Evolutionary conservation across 306 rosid species (phyloP).

Genomic region (Amphicarpaea edgeworthii): DNA sequence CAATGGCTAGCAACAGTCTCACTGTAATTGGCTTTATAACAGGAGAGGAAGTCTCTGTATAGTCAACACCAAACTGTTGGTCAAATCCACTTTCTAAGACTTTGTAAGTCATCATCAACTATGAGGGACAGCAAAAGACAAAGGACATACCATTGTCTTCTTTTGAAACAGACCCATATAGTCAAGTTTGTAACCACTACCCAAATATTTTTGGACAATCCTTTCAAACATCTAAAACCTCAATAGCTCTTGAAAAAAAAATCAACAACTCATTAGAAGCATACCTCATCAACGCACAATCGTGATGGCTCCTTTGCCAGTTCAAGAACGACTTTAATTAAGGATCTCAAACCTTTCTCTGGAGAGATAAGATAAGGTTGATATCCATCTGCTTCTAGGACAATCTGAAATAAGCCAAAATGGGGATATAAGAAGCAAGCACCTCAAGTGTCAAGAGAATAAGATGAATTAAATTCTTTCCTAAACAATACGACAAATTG

Average conservation of each 20-base stretch:
- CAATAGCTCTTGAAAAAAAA: conserved; percentile 29
- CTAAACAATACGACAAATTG: conserved; percentile 9
- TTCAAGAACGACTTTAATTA: conserved; percentile 95
- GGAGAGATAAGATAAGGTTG: conserved; percentile 99
- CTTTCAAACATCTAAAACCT: conserved; percentile 38
- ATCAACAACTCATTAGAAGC: conserved; percentile 30
- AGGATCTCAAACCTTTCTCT: conserved; percentile 97
- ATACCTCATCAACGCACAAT: conserved; percentile 98
- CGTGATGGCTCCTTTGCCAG: conserved; percentile 98
- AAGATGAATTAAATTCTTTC: conserved; percentile 26
- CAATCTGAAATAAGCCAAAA: conserved; percentile 65
- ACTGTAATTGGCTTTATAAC: too few species aligned
- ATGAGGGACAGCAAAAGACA: conserved; percentile 1
- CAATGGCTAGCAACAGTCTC: too few species aligned
- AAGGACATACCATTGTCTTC: conserved; percentile 3
- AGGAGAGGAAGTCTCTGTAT: too few species aligned
- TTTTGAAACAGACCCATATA: conserved; percentile 1
- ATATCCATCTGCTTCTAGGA: conserved; percentile 99
- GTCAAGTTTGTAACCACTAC: conserved; percentile 10
- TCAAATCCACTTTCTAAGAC: too few species aligned
- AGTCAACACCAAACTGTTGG: too few species aligned
- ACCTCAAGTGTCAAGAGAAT: conserved; percentile 30
- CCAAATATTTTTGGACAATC: conserved; percentile 9
- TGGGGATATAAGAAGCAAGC: conserved; percentile 33
- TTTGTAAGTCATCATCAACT: not conserved